These are phyloP conservation scores for Ceratocystiopsis sp. DNA, from an alignment of 2,329 filamentous ascomycete species.

Conservation along the genomic window DNA sequence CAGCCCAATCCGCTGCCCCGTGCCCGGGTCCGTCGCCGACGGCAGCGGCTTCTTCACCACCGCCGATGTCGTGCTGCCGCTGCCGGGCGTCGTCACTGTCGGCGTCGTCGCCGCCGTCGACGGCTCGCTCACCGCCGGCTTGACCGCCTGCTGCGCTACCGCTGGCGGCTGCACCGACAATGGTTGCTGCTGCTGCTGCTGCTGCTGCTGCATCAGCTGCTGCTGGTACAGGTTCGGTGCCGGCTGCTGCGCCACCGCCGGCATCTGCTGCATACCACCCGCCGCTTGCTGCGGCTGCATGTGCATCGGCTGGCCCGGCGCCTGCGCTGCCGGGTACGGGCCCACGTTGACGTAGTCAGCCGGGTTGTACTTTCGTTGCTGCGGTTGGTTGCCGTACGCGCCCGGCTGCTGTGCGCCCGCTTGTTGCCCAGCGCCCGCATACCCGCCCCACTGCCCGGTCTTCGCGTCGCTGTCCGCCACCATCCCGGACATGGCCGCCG, in stretches of 20 bases:
- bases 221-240: conserved; percentile 10
- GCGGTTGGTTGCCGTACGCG: conserved; percentile 22
- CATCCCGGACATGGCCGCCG: conserved; percentile 40
- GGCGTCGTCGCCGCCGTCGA: conserved; percentile 12
- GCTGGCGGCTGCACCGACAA: conserved; percentile 9
- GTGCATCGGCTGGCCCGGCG: conserved; percentile 14
- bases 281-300: conserved; percentile 10
- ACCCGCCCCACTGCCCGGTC: conserved; percentile 5
- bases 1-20: conserved; percentile 72
- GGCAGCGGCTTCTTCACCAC: conserved; percentile 42
- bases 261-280: conserved; percentile 8
- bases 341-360: conserved; percentile 53
- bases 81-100: conserved; percentile 19
- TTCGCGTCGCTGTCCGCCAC: conserved; percentile 17
- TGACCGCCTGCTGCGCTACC: conserved; percentile 16
- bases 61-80: background rate
- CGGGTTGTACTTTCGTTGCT: conserved; percentile 60
- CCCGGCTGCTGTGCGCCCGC: background rate
- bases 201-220: conserved; percentile 11
- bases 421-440: too few relatives aligned
- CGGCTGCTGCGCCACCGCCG: conserved; percentile 14
- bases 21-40: conserved; percentile 54
- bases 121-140: conserved; percentile 22
- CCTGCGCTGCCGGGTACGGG: conserved; percentile 25
- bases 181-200: conserved; percentile 16